phyloP scores from a whole-genome alignment of 139 green algal genomes.

The Closterium sp. region DNA sequence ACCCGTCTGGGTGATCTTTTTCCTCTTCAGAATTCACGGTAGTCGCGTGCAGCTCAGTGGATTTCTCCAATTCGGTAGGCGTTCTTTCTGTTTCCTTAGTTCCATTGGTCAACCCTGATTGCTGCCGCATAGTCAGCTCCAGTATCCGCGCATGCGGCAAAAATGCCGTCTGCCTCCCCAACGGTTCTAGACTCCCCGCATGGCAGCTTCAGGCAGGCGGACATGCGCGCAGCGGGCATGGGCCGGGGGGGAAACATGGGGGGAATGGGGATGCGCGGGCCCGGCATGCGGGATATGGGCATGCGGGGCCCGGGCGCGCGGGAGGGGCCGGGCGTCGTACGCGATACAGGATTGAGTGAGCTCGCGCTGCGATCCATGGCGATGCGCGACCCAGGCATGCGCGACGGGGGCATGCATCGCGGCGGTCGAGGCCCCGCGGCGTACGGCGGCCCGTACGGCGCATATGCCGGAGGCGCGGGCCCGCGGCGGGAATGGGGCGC shows the following conservation, averaged over 20 bases:
- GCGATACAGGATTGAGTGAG: neutral
- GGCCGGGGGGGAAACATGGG: neutral
- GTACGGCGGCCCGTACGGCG: neutral
- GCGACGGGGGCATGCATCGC: too few relatives aligned
- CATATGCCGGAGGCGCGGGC: neutral
- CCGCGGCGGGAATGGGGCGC: neutral
- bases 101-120: neutral
- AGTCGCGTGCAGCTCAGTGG: neutral
- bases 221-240: neutral
- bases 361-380: neutral
- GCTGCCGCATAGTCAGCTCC: neutral
- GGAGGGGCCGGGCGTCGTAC: neutral
- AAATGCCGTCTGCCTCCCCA: neutral
- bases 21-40: too few relatives aligned
- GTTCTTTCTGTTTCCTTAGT: neutral
- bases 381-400: neutral
- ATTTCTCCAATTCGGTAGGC: neutral
- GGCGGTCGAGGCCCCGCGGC: neutral
- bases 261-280: neutral
- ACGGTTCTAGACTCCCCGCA: neutral
- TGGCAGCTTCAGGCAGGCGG: neutral
- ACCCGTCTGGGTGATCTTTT: too few relatives aligned
- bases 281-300: neutral
- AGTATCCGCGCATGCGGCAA: neutral
- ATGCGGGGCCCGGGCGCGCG: neutral